A percentile compares a stretch with the other conserved stretches of the same genome.
Conservation (phyloP, 176 grass and related monocot species). For the Urochloa ruziziensis region DNA sequence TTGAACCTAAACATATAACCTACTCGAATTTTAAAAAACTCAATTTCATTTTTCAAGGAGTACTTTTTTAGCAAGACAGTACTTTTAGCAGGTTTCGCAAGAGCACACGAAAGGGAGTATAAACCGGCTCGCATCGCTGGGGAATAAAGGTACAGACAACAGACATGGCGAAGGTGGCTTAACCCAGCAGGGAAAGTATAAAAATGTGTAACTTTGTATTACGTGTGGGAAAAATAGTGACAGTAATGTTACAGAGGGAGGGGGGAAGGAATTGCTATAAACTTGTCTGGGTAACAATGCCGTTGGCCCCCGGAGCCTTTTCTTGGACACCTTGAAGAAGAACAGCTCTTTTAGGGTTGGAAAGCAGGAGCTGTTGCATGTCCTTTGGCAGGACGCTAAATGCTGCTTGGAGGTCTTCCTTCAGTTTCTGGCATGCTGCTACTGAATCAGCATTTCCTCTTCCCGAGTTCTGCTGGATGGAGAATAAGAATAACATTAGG, state of each 20-base stretch:
- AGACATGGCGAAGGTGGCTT: no score
- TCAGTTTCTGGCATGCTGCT: constrained; percentile 66
- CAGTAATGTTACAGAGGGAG: constrained; percentile 38
- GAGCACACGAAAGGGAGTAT: no score
- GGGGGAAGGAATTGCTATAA: constrained; percentile 32
- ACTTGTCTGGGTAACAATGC: constrained; percentile 41
- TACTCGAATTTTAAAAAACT: no score
- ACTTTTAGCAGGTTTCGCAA: no score
- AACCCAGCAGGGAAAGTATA: no score
- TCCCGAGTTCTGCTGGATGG: constrained; percentile 41
- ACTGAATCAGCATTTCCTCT: constrained; percentile 43
- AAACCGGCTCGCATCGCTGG: no score
- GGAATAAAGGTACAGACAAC: no score
- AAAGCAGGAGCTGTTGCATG: constrained; percentile 82
- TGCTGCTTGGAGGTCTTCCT: constrained; percentile 59
- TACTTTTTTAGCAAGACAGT: no score
- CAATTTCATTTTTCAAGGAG: no score
- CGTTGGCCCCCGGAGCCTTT: constrained; percentile 22
- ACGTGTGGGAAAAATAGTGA: constrained; percentile 31
- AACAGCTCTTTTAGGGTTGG: constrained; percentile 74
- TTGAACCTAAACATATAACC: no score
- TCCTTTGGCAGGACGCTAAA: constrained; percentile 87
- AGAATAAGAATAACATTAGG: constrained; percentile 21
- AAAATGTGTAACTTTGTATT: constrained; percentile 33
- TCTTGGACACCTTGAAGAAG: constrained; percentile 63